Conservation (phyloP, 2,329 filamentous ascomycete species). For the Thelonectria olida region DNA sequence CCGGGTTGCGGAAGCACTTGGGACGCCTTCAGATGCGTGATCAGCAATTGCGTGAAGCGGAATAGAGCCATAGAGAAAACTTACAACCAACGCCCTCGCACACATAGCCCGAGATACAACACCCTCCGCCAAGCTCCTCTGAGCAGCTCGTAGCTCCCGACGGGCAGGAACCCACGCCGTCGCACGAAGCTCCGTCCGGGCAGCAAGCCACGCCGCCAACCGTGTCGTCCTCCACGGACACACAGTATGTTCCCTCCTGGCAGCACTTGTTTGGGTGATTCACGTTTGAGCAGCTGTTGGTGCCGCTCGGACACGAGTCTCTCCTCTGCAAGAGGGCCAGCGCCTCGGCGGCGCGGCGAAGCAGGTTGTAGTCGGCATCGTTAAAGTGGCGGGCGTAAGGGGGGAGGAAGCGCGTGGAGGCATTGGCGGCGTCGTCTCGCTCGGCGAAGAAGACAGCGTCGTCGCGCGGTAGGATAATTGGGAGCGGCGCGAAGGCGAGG, state of each 20-base stretch:
- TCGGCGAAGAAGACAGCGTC: slow-evolving; percentile 41
- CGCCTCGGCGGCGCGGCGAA: slow-evolving; percentile 56
- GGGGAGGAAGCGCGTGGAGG: slow-evolving; percentile 50
- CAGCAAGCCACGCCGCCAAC: slow-evolving; percentile 80
- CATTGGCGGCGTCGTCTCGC: slow-evolving; percentile 37
- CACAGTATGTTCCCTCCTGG: slow-evolving; percentile 70
- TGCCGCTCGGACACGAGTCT: slow-evolving; percentile 74
- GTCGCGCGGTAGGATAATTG: slow-evolving; percentile 38
- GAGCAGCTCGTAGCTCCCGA: slow-evolving; percentile 72
- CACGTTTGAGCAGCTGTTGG: slow-evolving; percentile 70
- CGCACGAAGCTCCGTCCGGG: slow-evolving; percentile 70
- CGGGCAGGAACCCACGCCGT: slow-evolving; percentile 69
- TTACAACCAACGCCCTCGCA: slow-evolving; percentile 78
- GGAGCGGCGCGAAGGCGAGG: slow-evolving; percentile 57
- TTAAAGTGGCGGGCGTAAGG: slow-evolving; percentile 61
- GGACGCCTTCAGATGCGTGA: slow-evolving; percentile 39
- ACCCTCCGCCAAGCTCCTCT: slow-evolving; percentile 74
- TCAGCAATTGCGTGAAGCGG: slow-evolving; percentile 8
- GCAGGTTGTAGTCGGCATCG: slow-evolving; percentile 39
- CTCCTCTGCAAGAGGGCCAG: slow-evolving; percentile 63
- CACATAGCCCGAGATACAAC: slow-evolving; percentile 76
- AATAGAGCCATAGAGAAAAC: slow-evolving; percentile 38
- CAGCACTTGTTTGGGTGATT: slow-evolving; percentile 79
- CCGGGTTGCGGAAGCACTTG: slow-evolving; percentile 43
- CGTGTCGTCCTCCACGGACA: slow-evolving; percentile 68